Evolutionary conservation across 2,329 filamentous ascomycete genomes (phyloP).

Genomic region (Ampelomyces quisqualis): DNA sequence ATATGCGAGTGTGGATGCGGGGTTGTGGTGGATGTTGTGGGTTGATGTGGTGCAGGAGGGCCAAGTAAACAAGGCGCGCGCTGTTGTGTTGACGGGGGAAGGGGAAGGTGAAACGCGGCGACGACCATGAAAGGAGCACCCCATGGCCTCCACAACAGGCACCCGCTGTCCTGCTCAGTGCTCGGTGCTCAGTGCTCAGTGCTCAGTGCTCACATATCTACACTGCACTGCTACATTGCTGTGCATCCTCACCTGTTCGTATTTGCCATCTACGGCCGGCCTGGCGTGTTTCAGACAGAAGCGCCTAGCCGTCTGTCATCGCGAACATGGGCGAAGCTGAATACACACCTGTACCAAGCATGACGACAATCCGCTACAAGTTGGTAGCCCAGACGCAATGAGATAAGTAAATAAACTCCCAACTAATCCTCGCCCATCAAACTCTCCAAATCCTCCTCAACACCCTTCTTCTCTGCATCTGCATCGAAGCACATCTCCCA

Average conservation of each 20-base stretch:
- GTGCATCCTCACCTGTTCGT: background rate
- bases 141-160: constrained; percentile 3
- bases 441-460: constrained; percentile 14
- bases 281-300: background rate
- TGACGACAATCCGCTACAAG: constrained; percentile 1
- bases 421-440: constrained; percentile 11
- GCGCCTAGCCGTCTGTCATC: background rate
- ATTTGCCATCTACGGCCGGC: background rate
- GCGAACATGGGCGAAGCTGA: too few species aligned
- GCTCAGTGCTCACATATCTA: too few species aligned
- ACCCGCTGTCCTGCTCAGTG: constrained; percentile 5
- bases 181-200: too few species aligned
- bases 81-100: too few species aligned
- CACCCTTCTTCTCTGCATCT: constrained; percentile 33
- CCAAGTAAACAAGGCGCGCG: background rate
- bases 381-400: background rate
- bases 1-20: constrained; percentile 11
- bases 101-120: constrained; percentile 16
- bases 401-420: constrained; percentile 9
- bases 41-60: constrained; percentile 3
- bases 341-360: constrained; percentile 3
- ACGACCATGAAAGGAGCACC: too few species aligned
- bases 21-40: constrained; percentile 4
- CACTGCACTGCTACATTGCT: background rate
- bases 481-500: constrained; percentile 53